phyloP scores from a whole-genome alignment of 192 early-diverging fungal genomes.

The Dimargaris xerosporica region DNA sequence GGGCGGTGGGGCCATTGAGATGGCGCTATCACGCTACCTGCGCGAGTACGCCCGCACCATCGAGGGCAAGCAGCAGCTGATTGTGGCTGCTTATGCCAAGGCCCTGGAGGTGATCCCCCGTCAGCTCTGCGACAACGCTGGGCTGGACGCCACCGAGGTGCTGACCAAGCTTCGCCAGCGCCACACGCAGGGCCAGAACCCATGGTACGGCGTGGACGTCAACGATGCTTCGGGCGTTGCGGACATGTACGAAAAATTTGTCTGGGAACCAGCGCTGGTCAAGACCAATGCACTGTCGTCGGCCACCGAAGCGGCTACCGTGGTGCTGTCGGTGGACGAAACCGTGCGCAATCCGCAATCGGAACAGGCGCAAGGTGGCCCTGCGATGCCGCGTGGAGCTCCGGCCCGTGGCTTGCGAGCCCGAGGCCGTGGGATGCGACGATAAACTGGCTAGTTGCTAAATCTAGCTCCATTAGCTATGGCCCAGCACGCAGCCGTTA shows the following conservation, averaged over 20 bases:
- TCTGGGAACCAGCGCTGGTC: slow-evolving; percentile 97
- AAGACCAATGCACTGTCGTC: slow-evolving; percentile 93
- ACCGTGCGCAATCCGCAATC: slow-evolving; percentile 85
- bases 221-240: slow-evolving; percentile 62
- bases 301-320: slow-evolving; percentile 88
- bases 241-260: slow-evolving; percentile 84
- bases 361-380: slow-evolving; percentile 52
- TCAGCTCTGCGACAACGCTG: slow-evolving; percentile 95
- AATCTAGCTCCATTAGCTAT: background rate
- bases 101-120: slow-evolving; percentile 96
- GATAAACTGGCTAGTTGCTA: background rate
- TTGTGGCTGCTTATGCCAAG: slow-evolving; percentile 86
- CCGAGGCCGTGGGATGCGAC: slow-evolving; percentile 45
- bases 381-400: slow-evolving; percentile 32
- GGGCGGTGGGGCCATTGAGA: slow-evolving; percentile 96
- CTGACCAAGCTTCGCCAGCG: slow-evolving; percentile 91
- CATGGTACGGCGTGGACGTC: slow-evolving; percentile 91
- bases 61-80: slow-evolving; percentile 97
- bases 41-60: slow-evolving; percentile 83
- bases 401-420: slow-evolving; percentile 34
- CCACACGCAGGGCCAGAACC: slow-evolving; percentile 51
- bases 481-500: background rate
- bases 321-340: slow-evolving; percentile 94
- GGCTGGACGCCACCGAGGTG: slow-evolving; percentile 96
- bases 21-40: slow-evolving; percentile 92